Evolutionary conservation across 352 stramenopile genomes (phyloP).

Genomic region (Thalassiosira oceanica): DNA sequence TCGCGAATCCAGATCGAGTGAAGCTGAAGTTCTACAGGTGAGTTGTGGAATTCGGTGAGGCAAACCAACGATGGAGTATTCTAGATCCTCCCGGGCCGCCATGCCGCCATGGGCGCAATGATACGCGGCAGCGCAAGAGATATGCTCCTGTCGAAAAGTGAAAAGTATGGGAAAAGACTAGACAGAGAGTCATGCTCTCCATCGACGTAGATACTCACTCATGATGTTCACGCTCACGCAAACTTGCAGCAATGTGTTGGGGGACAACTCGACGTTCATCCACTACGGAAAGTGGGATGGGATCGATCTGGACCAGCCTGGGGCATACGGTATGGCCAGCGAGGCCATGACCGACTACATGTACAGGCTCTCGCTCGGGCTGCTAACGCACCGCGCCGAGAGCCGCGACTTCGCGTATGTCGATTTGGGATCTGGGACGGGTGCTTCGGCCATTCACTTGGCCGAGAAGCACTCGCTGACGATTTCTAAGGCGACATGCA

Average conservation of each 20-base stretch:
- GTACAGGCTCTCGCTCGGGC: conserved; percentile 20
- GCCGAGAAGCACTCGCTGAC: conserved; percentile 32
- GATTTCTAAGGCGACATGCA: conserved; percentile 30
- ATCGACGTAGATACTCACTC: no score
- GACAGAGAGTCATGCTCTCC: no score
- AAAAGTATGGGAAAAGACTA: no score
- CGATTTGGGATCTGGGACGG: conserved; percentile 47
- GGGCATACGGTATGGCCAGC: conserved; percentile 29
- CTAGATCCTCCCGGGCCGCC: no score
- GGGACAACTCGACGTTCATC: conserved; percentile 38
- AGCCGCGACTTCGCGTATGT: conserved; percentile 32
- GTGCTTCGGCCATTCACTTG: conserved; percentile 38
- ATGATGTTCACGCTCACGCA: no score
- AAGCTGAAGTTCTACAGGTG: conserved; percentile 50
- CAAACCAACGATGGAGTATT: no score
- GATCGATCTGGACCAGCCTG: conserved; percentile 15
- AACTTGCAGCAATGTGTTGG: conserved; percentile 33
- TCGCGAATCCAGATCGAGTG: conserved; percentile 38
- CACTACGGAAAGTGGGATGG: conserved; percentile 51
- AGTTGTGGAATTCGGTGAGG: no score
- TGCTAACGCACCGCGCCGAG: conserved; percentile 28
- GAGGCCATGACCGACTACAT: conserved; percentile 58
- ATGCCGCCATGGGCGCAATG: no score
- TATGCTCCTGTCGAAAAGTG: no score
- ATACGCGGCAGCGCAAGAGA: no score